Conservation (phyloP, 345 rosid species). For the Eucalyptus pumila region DNA sequence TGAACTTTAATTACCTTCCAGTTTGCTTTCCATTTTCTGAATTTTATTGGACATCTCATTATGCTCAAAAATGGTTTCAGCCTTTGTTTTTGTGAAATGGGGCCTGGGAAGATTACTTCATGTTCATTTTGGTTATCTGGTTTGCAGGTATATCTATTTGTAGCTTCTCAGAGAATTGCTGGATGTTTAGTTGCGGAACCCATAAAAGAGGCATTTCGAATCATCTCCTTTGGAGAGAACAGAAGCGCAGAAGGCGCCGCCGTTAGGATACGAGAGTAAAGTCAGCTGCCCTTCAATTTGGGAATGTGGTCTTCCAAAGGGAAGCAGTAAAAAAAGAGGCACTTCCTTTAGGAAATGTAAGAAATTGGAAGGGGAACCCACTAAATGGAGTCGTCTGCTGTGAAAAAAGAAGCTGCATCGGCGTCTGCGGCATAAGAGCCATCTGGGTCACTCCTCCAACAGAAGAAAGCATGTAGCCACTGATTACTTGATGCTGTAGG, state of each 20-base stretch:
- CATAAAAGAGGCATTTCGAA: conserved; percentile 63
- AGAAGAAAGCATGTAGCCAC: conserved; percentile 73
- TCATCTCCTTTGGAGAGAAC: conserved; percentile 19
- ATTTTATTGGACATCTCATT: not conserved
- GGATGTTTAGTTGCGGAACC: conserved; percentile 81
- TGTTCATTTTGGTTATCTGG: not conserved
- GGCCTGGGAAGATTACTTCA: not conserved
- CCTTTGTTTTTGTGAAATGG: not conserved
- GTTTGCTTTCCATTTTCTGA: not conserved
- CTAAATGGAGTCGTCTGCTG: conserved; percentile 37
- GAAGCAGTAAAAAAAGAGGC: conserved; percentile 29
- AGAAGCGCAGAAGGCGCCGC: not conserved
- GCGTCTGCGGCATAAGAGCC: conserved; percentile 78
- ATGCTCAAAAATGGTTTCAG: not conserved
- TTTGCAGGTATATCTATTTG: conserved; percentile 60
- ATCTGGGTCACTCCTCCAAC: conserved; percentile 76
- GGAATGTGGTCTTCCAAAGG: conserved; percentile 46
- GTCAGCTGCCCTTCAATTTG: conserved; percentile 49
- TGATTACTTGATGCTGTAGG: conserved; percentile 58
- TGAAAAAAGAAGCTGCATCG: conserved; percentile 34
- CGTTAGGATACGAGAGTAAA: conserved; percentile 8
- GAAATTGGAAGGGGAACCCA: not conserved
- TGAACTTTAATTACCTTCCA: not conserved
- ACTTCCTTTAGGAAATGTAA: not conserved
- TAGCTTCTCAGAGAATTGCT: conserved; percentile 44